Base-by-base conservation (phyloP, 2,329 filamentous ascomycete species). In the Penicillium hordei region DNA sequence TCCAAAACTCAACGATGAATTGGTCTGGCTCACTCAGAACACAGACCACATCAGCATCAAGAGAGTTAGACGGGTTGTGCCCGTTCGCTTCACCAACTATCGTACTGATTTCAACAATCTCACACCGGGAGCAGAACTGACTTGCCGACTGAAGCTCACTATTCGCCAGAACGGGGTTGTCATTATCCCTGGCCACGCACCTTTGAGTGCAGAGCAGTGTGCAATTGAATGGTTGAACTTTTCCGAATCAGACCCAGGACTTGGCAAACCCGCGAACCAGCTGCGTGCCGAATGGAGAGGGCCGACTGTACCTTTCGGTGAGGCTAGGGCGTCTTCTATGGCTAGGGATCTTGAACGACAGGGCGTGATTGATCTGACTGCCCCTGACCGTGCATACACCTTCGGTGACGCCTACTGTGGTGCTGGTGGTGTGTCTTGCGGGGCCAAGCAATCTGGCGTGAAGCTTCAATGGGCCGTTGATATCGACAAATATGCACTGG, bases 351-450 rank as follows among this genome's bases (percentile, higher is more conserved):
- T 55, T 15, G 56, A 58, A 12, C 21, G 17, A 7, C 29, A 36
- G 17, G 50, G 40, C 12, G 34, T 70, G 3, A 54, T 71, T 34
- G 68, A 69, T 53, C 62, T 71, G 6, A 64, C 65, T 3, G 45
- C 21, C 1, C 34, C 60, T 29, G 38, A 39, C 15, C 61, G 66
- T 4, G 78, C 76, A 39, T 90, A 90, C 59, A 89, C 86, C 0
- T 84, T 88, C 25, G 88, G 85, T 1, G 91, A 94, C 67, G 81
- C 83, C 0, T 94, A 90, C 61, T 89, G 85, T 34, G 89, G 90
- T 1, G 88, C 83, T 1, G 90, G 91, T 0, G 90, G 90, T 5
- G 83, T 85, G 1, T 89, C 89, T 0, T 76, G 82, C 2, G 90
- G 89, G 0, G 89, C 89, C 0, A 57, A 68, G 13, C 68, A 76